Conservation (phyloP, 2,329 filamentous ascomycete species). For the Ophiocordyceps polyrhachis-furcata region DNA sequence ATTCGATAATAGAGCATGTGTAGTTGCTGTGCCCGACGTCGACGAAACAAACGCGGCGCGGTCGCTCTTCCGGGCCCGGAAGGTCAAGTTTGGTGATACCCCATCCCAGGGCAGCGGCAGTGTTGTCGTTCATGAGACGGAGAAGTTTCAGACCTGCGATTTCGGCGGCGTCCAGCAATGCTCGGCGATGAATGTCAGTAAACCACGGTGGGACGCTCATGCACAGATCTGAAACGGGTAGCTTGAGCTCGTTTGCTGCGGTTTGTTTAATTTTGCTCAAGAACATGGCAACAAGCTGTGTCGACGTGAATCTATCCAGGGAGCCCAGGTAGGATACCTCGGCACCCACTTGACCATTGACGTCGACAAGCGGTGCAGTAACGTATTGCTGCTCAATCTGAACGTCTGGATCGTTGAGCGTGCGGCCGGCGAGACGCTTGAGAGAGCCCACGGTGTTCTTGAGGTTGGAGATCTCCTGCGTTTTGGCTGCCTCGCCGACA, state of each 20-base stretch:
- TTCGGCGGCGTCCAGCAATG: slow-evolving; percentile 77
- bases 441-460: slow-evolving; percentile 94
- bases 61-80: slow-evolving; percentile 74
- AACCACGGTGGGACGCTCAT: slow-evolving; percentile 95
- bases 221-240: slow-evolving; percentile 83
- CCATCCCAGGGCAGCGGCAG: slow-evolving; percentile 85
- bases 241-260: slow-evolving; percentile 68
- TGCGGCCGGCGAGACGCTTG: slow-evolving; percentile 80
- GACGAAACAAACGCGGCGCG: slow-evolving; percentile 74
- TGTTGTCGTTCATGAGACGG: slow-evolving; percentile 94
- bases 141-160: slow-evolving; percentile 86
- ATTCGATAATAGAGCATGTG: slow-evolving; percentile 85
- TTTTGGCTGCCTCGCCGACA: slow-evolving; percentile 90
- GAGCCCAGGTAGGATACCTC: slow-evolving; percentile 87
- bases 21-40: slow-evolving; percentile 96
- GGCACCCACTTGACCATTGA: slow-evolving; percentile 86
- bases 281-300: slow-evolving; percentile 89
- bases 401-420: slow-evolving; percentile 77
- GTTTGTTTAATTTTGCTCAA: slow-evolving; percentile 87
- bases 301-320: slow-evolving; percentile 89
- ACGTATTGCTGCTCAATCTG: slow-evolving; percentile 84
- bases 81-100: slow-evolving; percentile 97
- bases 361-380: slow-evolving; percentile 68
- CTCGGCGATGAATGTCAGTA: slow-evolving; percentile 81
- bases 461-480: slow-evolving; percentile 96